Conservation (phyloP, 2,329 filamentous ascomycete genomes). For the Alternaria ethzedia region DNA sequence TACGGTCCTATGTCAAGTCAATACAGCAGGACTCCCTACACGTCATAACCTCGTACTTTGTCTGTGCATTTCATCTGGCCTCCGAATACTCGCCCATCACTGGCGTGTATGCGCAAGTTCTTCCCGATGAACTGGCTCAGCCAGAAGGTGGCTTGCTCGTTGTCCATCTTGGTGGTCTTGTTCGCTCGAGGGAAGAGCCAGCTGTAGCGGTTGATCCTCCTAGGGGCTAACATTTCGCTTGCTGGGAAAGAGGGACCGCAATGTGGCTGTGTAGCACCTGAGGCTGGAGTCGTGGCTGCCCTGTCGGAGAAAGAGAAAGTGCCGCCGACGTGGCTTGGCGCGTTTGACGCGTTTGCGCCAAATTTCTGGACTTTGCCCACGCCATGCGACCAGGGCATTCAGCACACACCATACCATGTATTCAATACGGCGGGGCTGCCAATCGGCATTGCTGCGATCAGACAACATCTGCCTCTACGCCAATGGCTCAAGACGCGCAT, state of each 20-base stretch:
- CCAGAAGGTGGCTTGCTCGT: slow-evolving; percentile 62
- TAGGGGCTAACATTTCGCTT: slow-evolving; percentile 12
- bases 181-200: slow-evolving; percentile 28
- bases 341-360: slow-evolving; percentile 32
- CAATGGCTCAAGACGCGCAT: slow-evolving; percentile 38
- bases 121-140: slow-evolving; percentile 75
- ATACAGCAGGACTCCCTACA: neutral
- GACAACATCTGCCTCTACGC: slow-evolving; percentile 11
- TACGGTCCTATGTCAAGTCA: slow-evolving; percentile 69
- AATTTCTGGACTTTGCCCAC: slow-evolving; percentile 18
- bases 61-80: slow-evolving; percentile 96
- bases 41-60: slow-evolving; percentile 63
- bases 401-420: slow-evolving; percentile 33
- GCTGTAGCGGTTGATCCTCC: slow-evolving; percentile 16
- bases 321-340: slow-evolving; percentile 28
- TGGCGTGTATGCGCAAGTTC: slow-evolving; percentile 78
- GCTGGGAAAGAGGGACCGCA: slow-evolving; percentile 13
- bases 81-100: slow-evolving; percentile 85
- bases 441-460: slow-evolving; percentile 28
- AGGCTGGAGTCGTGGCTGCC: slow-evolving; percentile 10
- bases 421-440: slow-evolving; percentile 39
- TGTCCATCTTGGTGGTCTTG: slow-evolving; percentile 51
- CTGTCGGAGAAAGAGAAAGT: slow-evolving; percentile 3
- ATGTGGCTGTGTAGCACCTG: slow-evolving; percentile 21
- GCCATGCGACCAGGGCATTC: neutral